A percentile compares a stretch with the other conserved stretches of the same genome.
Evolutionary conservation across 2,329 filamentous ascomycete genomes (phyloP).

Genomic region (Neobulgaria alba): DNA sequence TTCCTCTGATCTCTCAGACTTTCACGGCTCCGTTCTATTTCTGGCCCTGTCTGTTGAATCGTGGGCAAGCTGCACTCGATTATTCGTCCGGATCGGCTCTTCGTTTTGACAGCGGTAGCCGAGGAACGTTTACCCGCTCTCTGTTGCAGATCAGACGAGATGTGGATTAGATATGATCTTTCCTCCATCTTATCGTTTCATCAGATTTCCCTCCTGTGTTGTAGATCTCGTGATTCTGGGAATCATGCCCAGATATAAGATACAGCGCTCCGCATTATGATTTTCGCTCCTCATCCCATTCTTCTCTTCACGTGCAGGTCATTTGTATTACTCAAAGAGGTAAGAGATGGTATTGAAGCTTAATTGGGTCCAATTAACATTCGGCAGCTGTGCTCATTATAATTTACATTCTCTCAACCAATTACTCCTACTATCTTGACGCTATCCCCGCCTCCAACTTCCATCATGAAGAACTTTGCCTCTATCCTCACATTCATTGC

Average conservation of each 20-base stretch:
- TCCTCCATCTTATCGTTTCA: constrained; percentile 15
- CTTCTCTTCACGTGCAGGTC: constrained; percentile 18
- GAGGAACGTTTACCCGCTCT: constrained; percentile 11
- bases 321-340: constrained; percentile 23
- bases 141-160: constrained; percentile 24
- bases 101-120: constrained; percentile 11
- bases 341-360: constrained; percentile 6
- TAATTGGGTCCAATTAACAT: constrained; percentile 10
- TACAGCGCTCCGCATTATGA: constrained; percentile 4
- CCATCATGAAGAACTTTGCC: constrained; percentile 35
- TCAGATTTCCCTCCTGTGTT: constrained; percentile 8
- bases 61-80: constrained; percentile 3
- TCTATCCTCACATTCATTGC: constrained; percentile 32
- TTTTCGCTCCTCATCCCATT: constrained; percentile 15
- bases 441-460: constrained; percentile 11
- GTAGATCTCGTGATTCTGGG: constrained; percentile 5
- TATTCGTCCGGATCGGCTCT: constrained; percentile 4
- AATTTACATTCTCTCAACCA: constrained; percentile 16
- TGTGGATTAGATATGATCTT: constrained; percentile 13
- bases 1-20: constrained; percentile 3
- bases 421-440: constrained; percentile 13
- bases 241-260: constrained; percentile 15
- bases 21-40: constrained; percentile 9
- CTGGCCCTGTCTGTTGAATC: constrained; percentile 5
- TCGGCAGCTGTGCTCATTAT: constrained; percentile 24